Conservation (phyloP, 139 green algal genomes). For the Picochlorum sp. region DNA sequence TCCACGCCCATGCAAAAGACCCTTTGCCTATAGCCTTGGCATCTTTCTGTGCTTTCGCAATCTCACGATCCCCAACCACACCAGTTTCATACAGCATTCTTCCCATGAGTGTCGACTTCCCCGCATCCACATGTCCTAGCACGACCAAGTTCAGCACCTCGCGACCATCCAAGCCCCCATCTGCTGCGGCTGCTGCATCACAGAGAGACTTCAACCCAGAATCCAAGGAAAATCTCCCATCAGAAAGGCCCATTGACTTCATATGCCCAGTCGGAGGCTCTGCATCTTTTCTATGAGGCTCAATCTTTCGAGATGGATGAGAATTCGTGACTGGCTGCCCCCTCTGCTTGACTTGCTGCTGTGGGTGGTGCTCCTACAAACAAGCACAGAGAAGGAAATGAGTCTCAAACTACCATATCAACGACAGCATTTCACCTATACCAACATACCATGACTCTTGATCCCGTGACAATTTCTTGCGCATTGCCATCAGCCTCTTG, state of each 20-base stretch:
- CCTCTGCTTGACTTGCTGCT: no score
- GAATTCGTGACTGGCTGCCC: no score
- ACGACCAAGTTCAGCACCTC: slow-evolving; percentile 71
- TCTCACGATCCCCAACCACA: slow-evolving; percentile 42
- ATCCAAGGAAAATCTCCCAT: slow-evolving; percentile 20
- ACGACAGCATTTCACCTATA: no score
- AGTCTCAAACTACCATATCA: no score
- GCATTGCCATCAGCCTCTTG: not conserved
- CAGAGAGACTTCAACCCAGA: slow-evolving; percentile 37
- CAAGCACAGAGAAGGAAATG: no score
- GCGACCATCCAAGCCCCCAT: slow-evolving; percentile 14
- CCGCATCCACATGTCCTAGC: slow-evolving; percentile 92
- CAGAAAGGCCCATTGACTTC: not conserved
- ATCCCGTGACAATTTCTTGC: no score
- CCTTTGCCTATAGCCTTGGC: slow-evolving; percentile 68
- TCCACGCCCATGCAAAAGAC: slow-evolving; percentile 95
- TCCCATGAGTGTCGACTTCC: slow-evolving; percentile 96
- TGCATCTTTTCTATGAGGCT: no score
- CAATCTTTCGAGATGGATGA: no score
- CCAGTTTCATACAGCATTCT: slow-evolving; percentile 79
- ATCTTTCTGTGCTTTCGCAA: slow-evolving; percentile 60
- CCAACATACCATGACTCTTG: no score
- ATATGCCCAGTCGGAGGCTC: not conserved
- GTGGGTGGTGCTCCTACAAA: no score
- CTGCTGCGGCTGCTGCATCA: slow-evolving; percentile 15